These are phyloP conservation scores for Ophiognomonia clavigignenti-juglandacearum DNA, from an alignment of 2,329 filamentous ascomycete species.

Conservation along the genomic window DNA sequence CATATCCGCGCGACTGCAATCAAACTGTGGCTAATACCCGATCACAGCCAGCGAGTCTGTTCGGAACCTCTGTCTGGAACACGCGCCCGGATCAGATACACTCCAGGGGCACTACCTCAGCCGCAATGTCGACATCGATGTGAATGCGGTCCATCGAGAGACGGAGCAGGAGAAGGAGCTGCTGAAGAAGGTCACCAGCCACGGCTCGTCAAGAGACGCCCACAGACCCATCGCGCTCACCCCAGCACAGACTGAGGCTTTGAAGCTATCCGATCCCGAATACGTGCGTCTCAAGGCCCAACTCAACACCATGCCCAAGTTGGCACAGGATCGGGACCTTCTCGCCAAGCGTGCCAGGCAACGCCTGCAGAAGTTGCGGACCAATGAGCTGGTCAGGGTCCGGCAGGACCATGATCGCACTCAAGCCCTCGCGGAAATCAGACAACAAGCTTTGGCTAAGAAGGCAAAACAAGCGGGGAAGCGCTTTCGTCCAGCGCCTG, in stretches of 20 bases:
- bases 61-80: background rate
- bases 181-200: background rate
- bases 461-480: no score
- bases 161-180: background rate
- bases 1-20: background rate
- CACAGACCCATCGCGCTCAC: background rate
- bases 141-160: background rate
- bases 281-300: no score
- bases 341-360: no score
- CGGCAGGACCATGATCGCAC: no score
- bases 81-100: background rate
- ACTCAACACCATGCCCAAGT: no score
- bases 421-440: no score
- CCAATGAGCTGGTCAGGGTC: no score
- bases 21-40: background rate
- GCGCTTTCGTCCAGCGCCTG: no score
- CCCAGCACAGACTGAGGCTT: background rate
- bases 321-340: no score
- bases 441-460: no score
- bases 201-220: background rate
- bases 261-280: no score
- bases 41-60: background rate
- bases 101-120: background rate
- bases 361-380: no score
- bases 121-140: background rate